Conservation (phyloP, 495 filamentous ascomycete species). For the Lentithecium fluviatile region DNA sequence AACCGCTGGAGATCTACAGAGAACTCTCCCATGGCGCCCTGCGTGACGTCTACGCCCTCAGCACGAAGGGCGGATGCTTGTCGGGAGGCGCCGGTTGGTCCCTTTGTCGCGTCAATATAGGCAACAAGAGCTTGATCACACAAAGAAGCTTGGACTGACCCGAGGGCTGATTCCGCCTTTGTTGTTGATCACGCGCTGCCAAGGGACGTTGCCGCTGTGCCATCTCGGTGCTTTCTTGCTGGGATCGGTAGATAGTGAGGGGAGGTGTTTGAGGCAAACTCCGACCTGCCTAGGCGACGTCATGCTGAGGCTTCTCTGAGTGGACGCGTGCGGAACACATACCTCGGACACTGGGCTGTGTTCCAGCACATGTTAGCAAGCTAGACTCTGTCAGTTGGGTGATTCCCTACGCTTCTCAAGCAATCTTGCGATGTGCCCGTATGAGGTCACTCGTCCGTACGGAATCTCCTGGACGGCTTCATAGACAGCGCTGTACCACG, state of each 20-base stretch:
- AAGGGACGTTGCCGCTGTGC: conserved; percentile 78
- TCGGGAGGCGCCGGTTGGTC: conserved; percentile 38
- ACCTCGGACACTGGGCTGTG: conserved; percentile 47
- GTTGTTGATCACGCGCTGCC: conserved; percentile 88
- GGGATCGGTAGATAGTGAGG: conserved; percentile 46
- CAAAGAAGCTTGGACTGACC: conserved; percentile 51
- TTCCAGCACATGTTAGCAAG: conserved; percentile 12
- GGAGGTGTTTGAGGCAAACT: conserved; percentile 80
- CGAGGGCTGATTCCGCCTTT: conserved; percentile 79
- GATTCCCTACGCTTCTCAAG: conserved; percentile 70
- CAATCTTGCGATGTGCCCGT: conserved; percentile 81
- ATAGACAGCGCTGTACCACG: conserved; percentile 84
- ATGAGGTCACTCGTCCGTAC: conserved; percentile 75
- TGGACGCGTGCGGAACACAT: conserved; percentile 3
- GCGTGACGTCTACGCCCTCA: conserved; percentile 42
- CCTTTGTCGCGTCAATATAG: conserved; percentile 32
- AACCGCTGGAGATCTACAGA: conserved; percentile 37
- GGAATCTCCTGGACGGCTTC: conserved; percentile 81
- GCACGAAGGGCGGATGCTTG: conserved; percentile 41
- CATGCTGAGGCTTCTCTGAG: background rate
- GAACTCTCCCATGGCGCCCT: conserved; percentile 41
- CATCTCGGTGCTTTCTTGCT: conserved; percentile 47
- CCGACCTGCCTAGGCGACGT: conserved; percentile 67
- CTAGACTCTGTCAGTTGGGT: background rate
- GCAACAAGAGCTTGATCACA: conserved; percentile 1